Evolutionary conservation across 257 asterid species (phyloP).

Genomic region (Catharanthus roseus): DNA sequence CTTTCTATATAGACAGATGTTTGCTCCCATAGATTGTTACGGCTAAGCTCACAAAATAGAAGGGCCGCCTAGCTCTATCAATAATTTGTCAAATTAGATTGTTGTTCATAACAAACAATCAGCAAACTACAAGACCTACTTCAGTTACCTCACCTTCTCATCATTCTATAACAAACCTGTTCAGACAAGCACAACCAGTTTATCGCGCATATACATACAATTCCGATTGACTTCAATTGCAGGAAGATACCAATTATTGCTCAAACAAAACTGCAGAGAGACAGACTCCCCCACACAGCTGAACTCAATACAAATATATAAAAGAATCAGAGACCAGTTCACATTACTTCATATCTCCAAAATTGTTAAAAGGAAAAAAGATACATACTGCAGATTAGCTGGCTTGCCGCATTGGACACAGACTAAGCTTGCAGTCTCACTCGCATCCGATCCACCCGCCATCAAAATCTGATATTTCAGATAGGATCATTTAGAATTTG

Average conservation of each 20-base stretch:
- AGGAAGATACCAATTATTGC: not conserved
- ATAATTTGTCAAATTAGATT: not conserved
- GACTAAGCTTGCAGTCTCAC: slow-evolving; percentile 35
- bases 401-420: slow-evolving; percentile 89
- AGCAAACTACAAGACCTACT: not conserved
- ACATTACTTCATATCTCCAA: not conserved
- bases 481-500: not conserved
- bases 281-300: not conserved
- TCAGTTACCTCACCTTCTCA: not conserved
- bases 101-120: not conserved
- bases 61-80: not conserved
- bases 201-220: not conserved
- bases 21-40: not conserved
- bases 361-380: not conserved
- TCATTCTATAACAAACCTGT: not conserved
- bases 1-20: not conserved
- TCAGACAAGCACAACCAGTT: not conserved
- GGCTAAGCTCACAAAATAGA: not conserved
- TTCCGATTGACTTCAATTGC: not conserved
- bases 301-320: too few species aligned
- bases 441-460: slow-evolving; percentile 69
- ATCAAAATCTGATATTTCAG: slow-evolving; percentile 23
- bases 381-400: slow-evolving; percentile 76
- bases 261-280: not conserved
- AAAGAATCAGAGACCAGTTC: not conserved